phyloP scores from a whole-genome alignment of 345 rosid genomes.

The Citropsis articulata region DNA sequence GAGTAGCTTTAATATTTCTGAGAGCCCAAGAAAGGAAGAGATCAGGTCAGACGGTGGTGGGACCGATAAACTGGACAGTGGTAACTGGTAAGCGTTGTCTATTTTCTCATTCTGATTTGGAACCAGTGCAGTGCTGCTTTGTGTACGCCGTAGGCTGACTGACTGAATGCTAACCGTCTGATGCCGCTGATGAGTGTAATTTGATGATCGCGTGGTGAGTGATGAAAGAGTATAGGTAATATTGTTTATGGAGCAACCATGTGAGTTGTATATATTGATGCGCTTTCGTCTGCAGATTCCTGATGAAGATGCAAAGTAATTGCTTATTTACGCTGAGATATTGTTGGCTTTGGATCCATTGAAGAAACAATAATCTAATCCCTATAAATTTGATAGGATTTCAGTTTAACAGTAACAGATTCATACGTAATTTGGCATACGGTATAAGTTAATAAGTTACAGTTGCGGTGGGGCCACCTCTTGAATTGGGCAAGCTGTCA shows the following conservation, averaged over 20 bases:
- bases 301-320: neutral
- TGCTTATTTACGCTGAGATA: neutral
- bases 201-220: neutral
- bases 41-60: constrained; percentile 1
- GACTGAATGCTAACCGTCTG: neutral
- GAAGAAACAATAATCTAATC: neutral
- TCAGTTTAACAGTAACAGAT: no score
- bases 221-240: neutral
- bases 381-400: neutral
- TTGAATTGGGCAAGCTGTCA: no score
- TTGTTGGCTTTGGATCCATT: neutral
- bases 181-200: neutral
- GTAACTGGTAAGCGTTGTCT: neutral
- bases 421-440: no score
- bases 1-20: neutral
- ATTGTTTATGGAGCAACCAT: neutral
- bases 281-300: constrained; percentile 15
- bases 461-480: no score
- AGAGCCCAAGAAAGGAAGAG: neutral
- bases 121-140: neutral
- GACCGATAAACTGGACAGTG: neutral
- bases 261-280: constrained; percentile 7
- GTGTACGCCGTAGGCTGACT: neutral
- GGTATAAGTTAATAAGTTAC: no score
- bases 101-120: neutral